These are phyloP conservation scores for Macadamia tetraphylla DNA, from an alignment of 164 flowering plant genomes.

Conservation along the genomic window DNA sequence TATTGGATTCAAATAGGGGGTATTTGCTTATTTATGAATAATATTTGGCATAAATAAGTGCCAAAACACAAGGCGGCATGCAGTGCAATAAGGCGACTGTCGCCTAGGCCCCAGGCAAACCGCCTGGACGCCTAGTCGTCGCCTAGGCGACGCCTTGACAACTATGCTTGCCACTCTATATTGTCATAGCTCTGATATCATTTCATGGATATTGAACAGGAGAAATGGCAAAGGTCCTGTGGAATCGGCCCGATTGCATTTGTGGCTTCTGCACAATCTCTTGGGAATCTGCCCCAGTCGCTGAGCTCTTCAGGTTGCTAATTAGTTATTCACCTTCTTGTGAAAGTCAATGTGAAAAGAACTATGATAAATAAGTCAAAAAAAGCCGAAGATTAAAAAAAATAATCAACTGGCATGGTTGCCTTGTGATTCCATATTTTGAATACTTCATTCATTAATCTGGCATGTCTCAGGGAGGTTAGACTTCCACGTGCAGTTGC, in stretches of 20 bases:
- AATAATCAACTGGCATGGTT: too few species aligned
- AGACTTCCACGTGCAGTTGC: slow-evolving; percentile 85
- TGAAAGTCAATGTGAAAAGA: not conserved
- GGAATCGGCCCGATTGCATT: slow-evolving; percentile 86
- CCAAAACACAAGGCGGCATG: too few species aligned
- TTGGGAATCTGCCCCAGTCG: slow-evolving; percentile 60
- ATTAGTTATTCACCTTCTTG: not conserved
- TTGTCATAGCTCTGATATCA: not conserved
- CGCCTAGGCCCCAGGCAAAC: too few species aligned
- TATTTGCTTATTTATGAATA: too few species aligned
- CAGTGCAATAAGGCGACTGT: too few species aligned
- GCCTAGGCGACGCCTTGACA: too few species aligned
- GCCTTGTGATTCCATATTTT: not conserved
- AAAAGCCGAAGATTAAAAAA: too few species aligned
- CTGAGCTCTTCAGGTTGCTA: slow-evolving; percentile 68
- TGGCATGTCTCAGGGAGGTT: slow-evolving; percentile 62
- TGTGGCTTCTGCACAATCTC: slow-evolving; percentile 65
- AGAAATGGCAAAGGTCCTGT: slow-evolving; percentile 59
- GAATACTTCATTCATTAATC: slow-evolving; percentile 5
- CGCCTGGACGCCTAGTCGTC: too few species aligned
- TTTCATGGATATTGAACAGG: slow-evolving; percentile 36
- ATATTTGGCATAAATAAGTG: too few species aligned
- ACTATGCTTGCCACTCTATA: not conserved
- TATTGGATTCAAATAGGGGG: too few species aligned
- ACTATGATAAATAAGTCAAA: not conserved